Evolutionary conservation across 2,329 filamentous ascomycete genomes (phyloP).

Genomic region (Exutisphaerella laricina): DNA sequence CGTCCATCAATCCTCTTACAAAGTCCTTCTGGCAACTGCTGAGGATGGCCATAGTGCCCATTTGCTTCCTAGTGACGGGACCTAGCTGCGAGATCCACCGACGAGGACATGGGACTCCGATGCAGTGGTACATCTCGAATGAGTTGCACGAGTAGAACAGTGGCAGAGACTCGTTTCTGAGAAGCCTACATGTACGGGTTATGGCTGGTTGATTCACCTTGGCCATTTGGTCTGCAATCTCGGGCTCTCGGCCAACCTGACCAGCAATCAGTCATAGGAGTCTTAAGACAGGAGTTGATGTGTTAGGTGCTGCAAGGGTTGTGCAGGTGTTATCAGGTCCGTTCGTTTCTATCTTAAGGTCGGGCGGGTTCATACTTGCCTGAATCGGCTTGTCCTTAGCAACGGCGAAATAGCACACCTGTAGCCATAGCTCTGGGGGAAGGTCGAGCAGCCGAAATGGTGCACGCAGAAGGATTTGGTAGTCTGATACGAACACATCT

Average conservation of each 20-base stretch:
- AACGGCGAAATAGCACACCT: slow-evolving; percentile 16
- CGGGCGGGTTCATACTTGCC: too few relatives aligned
- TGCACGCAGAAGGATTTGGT: slow-evolving; percentile 8
- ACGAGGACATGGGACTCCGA: slow-evolving; percentile 13
- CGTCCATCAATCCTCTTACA: too few relatives aligned
- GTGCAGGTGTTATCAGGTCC: too few relatives aligned
- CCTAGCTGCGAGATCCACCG: slow-evolving; percentile 13
- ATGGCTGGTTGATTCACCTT: slow-evolving; percentile 14
- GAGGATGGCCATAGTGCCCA: slow-evolving; percentile 8
- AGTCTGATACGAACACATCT: slow-evolving; percentile 6
- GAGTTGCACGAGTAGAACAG: slow-evolving; percentile 13
- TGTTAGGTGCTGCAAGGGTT: too few relatives aligned
- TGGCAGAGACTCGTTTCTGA: slow-evolving; percentile 13
- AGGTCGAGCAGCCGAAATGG: slow-evolving; percentile 21
- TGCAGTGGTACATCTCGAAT: slow-evolving; percentile 15
- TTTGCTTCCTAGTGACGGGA: slow-evolving; percentile 1
- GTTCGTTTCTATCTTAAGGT: too few relatives aligned
- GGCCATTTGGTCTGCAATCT: slow-evolving; percentile 5
- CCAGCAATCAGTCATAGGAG: too few relatives aligned
- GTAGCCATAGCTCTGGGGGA: slow-evolving; percentile 17
- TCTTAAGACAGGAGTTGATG: too few relatives aligned
- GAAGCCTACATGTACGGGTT: slow-evolving; percentile 12
- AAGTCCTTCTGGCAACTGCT: slow-evolving; percentile 4
- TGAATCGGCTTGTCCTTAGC: slow-evolving; percentile 4
- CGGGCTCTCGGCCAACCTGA: slow-evolving; percentile 11